Percentiles rank a stretch among this genome's conserved stretches.
Evolutionary conservation across 1,284 basidiomycete species (phyloP).

Genomic region (Tranzscheliella williamsii): DNA sequence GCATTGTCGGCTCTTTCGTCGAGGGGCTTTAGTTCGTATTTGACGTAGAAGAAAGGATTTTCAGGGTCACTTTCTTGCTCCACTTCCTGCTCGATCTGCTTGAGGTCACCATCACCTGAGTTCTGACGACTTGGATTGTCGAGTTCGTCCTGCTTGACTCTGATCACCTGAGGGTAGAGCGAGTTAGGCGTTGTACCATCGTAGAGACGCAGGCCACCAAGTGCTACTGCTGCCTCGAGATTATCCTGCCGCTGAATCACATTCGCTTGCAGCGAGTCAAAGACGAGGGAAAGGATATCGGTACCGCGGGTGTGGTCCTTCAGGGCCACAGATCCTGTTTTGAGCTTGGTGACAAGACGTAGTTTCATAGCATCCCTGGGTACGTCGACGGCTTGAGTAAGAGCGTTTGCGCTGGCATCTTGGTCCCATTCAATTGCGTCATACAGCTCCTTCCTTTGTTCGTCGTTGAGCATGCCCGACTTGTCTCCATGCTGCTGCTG

Average conservation of each 20-base stretch:
- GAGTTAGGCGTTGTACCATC: conserved; percentile 85
- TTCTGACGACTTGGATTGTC: conserved; percentile 30
- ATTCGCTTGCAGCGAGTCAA: conserved; percentile 84
- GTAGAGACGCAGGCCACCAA: conserved; percentile 86
- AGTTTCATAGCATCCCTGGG: conserved; percentile 82
- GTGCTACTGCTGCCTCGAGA: conserved; percentile 78
- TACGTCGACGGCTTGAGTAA: conserved; percentile 60
- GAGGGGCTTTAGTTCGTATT: conserved; percentile 89
- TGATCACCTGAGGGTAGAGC: conserved; percentile 88
- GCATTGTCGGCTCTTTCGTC: conserved; percentile 92
- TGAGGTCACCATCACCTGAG: conserved; percentile 33
- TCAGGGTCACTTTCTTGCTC: conserved; percentile 55
- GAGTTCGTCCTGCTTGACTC: conserved; percentile 72
- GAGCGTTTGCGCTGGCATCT: conserved; percentile 28
- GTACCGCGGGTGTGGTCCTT: conserved; percentile 44
- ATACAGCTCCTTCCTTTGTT: conserved; percentile 90
- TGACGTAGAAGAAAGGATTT: conserved; percentile 88
- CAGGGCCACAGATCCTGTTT: conserved; percentile 53
- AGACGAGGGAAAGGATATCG: conserved; percentile 85
- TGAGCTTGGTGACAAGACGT: conserved; percentile 69
- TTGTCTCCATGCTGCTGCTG: conserved; percentile 33
- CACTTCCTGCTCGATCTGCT: conserved; percentile 52
- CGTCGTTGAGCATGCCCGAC: conserved; percentile 76
- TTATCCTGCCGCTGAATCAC: conserved; percentile 85
- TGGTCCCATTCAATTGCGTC: conserved; percentile 88